phyloP scores from a whole-genome alignment of 495 filamentous ascomycete species.

The Baudoinia panamericana region DNA sequence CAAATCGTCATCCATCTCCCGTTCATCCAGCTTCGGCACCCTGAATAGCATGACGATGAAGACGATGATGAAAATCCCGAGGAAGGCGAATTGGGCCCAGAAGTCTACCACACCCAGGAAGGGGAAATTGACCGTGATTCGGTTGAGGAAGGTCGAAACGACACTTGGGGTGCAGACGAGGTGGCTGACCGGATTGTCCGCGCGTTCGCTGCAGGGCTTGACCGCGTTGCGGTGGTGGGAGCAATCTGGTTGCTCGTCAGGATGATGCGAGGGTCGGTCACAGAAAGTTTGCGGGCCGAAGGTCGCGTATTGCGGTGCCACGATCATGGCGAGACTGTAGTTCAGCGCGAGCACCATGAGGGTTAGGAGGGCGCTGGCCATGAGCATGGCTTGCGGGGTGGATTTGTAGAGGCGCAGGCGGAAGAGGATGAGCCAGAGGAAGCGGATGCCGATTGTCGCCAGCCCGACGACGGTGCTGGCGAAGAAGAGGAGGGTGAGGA shows the following conservation, averaged over 20 bases:
- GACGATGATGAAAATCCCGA: constrained; percentile 72
- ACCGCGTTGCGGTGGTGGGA: constrained; percentile 55
- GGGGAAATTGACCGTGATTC: constrained; percentile 87
- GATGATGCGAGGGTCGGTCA: constrained; percentile 43
- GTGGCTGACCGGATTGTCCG: constrained; percentile 46
- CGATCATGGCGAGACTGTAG: constrained; percentile 79
- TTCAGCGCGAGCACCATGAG: constrained; percentile 81
- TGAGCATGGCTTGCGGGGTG: constrained; percentile 79
- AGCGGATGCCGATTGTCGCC: constrained; percentile 76
- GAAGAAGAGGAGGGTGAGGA: constrained; percentile 77
- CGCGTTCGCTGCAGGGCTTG: constrained; percentile 64
- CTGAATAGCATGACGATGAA: constrained; percentile 64
- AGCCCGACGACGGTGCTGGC: constrained; percentile 73
- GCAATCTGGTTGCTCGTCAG: constrained; percentile 62
- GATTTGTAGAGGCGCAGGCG: constrained; percentile 79
- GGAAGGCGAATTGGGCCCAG: constrained; percentile 88
- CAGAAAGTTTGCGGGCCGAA: constrained; percentile 94
- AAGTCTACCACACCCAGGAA: constrained; percentile 89
- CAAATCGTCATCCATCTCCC: constrained; percentile 70
- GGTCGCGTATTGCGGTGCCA: constrained; percentile 87
- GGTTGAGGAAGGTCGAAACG: constrained; percentile 82
- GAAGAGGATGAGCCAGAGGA: constrained; percentile 88
- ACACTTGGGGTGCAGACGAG: constrained; percentile 82
- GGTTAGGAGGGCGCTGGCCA: constrained; percentile 80
- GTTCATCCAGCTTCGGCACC: constrained; percentile 60